These are phyloP conservation scores for Gypsophila paniculata DNA, from an alignment of 179 eudicot species.

Conservation along the genomic window DNA sequence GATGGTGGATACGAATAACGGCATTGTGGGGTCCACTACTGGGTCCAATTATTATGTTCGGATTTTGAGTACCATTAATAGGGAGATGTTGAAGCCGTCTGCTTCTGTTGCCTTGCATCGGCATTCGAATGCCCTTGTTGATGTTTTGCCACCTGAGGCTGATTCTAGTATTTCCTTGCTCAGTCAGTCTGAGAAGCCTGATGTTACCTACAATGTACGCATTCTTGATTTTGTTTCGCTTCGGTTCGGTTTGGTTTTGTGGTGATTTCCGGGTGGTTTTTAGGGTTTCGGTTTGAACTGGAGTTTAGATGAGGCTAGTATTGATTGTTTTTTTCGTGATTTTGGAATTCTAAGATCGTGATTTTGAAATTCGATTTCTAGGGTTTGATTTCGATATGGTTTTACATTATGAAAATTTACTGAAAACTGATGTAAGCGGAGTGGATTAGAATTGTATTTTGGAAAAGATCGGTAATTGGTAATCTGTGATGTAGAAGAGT, in stretches of 20 bases:
- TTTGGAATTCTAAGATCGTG: too few species aligned
- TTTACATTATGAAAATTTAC: background rate
- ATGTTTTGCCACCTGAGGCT: constrained; percentile 91
- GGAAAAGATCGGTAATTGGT: too few species aligned
- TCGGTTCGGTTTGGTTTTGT: constrained; percentile 4
- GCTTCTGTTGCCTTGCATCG: constrained; percentile 88
- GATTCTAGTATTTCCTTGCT: constrained; percentile 86
- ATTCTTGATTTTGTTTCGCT: background rate
- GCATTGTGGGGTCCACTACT: constrained; percentile 85
- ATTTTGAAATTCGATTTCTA: background rate
- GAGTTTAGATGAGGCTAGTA: too few species aligned
- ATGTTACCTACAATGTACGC: constrained; percentile 74
- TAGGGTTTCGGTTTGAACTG: too few species aligned
- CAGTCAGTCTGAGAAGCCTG: constrained; percentile 93
- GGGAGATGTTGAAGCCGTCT: constrained; percentile 74
- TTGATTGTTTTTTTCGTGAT: too few species aligned
- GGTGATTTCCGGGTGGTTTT: too few species aligned
- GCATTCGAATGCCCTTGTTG: constrained; percentile 86
- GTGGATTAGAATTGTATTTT: background rate
- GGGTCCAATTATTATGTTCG: constrained; percentile 87
- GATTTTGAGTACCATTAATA: constrained; percentile 76
- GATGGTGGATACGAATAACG: constrained; percentile 83
- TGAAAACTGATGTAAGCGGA: background rate
- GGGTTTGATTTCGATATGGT: background rate
- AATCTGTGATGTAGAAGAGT: background rate